Percentiles rank a stretch among this genome's conserved stretches.
Conservation (phyloP, 2,329 filamentous ascomycete species). For the Ascochyta viciae-villosae region DNA sequence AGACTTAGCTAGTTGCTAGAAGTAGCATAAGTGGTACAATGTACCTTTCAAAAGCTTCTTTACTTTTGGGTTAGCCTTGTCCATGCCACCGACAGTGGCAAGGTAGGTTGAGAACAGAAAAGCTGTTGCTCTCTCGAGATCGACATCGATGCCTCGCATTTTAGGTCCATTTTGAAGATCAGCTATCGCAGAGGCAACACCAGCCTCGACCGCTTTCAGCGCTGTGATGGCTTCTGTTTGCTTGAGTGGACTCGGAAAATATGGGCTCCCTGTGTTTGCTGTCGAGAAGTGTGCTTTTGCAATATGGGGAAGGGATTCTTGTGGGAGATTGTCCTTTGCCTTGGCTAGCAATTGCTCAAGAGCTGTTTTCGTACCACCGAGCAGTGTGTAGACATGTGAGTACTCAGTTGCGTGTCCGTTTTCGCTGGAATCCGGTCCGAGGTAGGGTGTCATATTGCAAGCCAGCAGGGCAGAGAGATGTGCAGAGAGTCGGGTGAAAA, state of each 20-base stretch:
- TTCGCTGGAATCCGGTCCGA: constrained; percentile 25
- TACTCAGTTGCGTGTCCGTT: constrained; percentile 20
- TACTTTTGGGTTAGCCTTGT: constrained; percentile 52
- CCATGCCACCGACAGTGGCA: constrained; percentile 61
- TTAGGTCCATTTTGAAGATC: constrained; percentile 59
- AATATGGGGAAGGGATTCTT: constrained; percentile 42
- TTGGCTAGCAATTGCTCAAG: constrained; percentile 43
- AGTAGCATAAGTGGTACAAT: constrained; percentile 3
- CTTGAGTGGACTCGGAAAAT: constrained; percentile 57
- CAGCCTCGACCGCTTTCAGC: constrained; percentile 66
- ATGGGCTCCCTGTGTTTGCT: constrained; percentile 48
- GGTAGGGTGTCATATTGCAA: constrained; percentile 37
- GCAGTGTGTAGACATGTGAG: constrained; percentile 35
- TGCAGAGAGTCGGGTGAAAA: constrained; percentile 1
- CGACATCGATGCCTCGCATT: constrained; percentile 56
- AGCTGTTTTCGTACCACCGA: constrained; percentile 43
- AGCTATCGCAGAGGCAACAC: constrained; percentile 66
- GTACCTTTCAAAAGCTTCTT: constrained; percentile 55
- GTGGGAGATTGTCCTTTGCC: constrained; percentile 44
- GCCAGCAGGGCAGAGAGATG: background rate
- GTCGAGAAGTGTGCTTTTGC: constrained; percentile 42
- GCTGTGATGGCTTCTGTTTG: constrained; percentile 62
- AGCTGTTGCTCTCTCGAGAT: constrained; percentile 61
- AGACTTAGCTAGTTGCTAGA: constrained; percentile 16
- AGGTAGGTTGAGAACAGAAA: constrained; percentile 67